phyloP scores from a whole-genome alignment of 2,329 filamentous ascomycete species.

The Rosellinia necatrix region DNA sequence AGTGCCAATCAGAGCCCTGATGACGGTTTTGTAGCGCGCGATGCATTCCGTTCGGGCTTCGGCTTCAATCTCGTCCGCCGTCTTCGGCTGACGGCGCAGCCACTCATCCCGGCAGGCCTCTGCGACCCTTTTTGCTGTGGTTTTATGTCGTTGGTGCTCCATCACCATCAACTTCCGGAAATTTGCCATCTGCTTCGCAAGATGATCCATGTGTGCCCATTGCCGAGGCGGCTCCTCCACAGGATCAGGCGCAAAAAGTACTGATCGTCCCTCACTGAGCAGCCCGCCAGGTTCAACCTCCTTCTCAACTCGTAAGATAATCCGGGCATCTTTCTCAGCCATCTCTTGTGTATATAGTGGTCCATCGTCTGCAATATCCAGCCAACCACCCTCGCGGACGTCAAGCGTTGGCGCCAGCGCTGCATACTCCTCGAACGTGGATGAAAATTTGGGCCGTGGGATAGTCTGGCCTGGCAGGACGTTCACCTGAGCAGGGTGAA shows the following conservation, averaged over 20 bases:
- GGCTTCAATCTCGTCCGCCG: constrained; percentile 77
- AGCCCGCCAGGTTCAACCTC: constrained; percentile 77
- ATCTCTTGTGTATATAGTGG: constrained; percentile 63
- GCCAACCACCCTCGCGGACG: constrained; percentile 61
- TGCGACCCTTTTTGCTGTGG: constrained; percentile 78
- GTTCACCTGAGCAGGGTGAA: constrained; percentile 63
- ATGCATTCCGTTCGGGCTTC: constrained; percentile 74
- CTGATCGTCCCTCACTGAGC: constrained; percentile 71
- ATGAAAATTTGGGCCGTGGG: constrained; percentile 54
- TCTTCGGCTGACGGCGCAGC: constrained; percentile 73
- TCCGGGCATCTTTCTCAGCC: constrained; percentile 68
- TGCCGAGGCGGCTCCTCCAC: constrained; percentile 75
- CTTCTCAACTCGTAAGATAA: constrained; percentile 71
- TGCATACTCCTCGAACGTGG: constrained; percentile 64
- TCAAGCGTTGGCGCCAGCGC: constrained; percentile 54
- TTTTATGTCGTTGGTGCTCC: constrained; percentile 78
- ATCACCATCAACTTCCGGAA: constrained; percentile 79
- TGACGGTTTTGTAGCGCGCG: constrained; percentile 72
- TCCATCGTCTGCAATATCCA: constrained; percentile 60
- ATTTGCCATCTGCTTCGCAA: constrained; percentile 77
- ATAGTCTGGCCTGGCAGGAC: constrained; percentile 44
- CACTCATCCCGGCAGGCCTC: constrained; percentile 78
- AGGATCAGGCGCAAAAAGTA: constrained; percentile 73
- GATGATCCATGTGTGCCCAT: constrained; percentile 86
- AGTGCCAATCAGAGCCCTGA: constrained; percentile 59